Evolutionary conservation across 2,329 filamentous ascomycete species (phyloP), one percentile per base, ranked within the genome.

Genomic region (Diplodia seriata): DNA sequence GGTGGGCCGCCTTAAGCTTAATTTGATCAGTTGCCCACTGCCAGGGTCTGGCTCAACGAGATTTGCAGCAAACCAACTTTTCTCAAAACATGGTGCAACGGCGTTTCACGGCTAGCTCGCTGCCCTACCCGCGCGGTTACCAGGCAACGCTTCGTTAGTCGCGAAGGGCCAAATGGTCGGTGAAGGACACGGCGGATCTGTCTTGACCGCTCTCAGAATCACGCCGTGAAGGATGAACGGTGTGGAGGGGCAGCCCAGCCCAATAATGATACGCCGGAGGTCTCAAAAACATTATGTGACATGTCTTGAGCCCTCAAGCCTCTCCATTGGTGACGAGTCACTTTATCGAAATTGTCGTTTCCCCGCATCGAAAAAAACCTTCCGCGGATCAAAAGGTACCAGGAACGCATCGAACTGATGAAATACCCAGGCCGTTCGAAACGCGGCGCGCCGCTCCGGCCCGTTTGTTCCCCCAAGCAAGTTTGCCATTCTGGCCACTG

Each of bases 1-100:
- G 18, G 57, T 56, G 64, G 64, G 54, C 43, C 47, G 54, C 64
- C 54, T 67, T 67, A 67, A 67, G 64, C 64, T 67, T 67, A 67
- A 51, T 59, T 38, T 26, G 31, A 11, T 33, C 14, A 29, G 20
- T 50, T 26, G 26, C 23, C 15, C 40, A 33, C 40, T 7, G 36
- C 40, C 40, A 49, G 57, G 57, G 57, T 61, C 57, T 23, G 29
- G 20, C 29, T 33, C 57, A 14, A 49, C 20, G 26, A 31, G 40
- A 61, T 49, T 23, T 7, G 38, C 56, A 47, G 55, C 36, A 31
- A 56, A 59, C 40, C 38, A 61, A 49, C 18, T 61, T 59, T 61
- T 40, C 31, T 36, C 54, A 38, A 9, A 8, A n/a, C 20, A 38
- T 56, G 33, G n/a, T 38, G 33, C 36, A 33, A 23, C 33, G 14